phyloP scores from a whole-genome alignment of 805 yeast species.

The Lipomyces chichibuensis region DNA sequence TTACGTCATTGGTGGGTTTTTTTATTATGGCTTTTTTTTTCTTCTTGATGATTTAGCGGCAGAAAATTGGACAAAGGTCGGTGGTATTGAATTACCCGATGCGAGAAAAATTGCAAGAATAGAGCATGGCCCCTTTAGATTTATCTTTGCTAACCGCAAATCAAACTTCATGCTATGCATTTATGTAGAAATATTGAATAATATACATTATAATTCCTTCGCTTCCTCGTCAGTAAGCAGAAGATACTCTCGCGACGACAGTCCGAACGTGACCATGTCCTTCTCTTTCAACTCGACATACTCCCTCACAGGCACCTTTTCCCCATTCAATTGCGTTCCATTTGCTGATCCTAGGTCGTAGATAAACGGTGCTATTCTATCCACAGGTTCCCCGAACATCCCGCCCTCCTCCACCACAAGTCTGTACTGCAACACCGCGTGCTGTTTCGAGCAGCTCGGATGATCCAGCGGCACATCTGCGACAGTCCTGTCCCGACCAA shows the following conservation, averaged over 20 bases:
- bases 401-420: conserved; percentile 23
- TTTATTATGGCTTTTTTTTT: no score
- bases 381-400: conserved; percentile 16
- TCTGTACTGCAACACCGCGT: conserved; percentile 55
- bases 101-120: no score
- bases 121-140: no score
- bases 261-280: conserved; percentile 50
- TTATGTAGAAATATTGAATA: neutral
- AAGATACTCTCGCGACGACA: conserved; percentile 37
- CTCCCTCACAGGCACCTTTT: conserved; percentile 47
- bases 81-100: no score
- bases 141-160: no score
- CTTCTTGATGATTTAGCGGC: no score
- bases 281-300: conserved; percentile 50
- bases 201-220: neutral
- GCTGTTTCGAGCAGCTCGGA: conserved; percentile 75
- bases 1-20: neutral
- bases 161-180: no score
- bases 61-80: no score
- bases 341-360: conserved; percentile 55
- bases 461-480: conserved; percentile 36
- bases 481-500: conserved; percentile 36
- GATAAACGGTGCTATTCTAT: conserved; percentile 44
- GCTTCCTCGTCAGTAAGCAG: conserved; percentile 28
- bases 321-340: conserved; percentile 52